Conservation (phyloP, 805 yeast genomes). For the Starmerella lactis-condensi region DNA sequence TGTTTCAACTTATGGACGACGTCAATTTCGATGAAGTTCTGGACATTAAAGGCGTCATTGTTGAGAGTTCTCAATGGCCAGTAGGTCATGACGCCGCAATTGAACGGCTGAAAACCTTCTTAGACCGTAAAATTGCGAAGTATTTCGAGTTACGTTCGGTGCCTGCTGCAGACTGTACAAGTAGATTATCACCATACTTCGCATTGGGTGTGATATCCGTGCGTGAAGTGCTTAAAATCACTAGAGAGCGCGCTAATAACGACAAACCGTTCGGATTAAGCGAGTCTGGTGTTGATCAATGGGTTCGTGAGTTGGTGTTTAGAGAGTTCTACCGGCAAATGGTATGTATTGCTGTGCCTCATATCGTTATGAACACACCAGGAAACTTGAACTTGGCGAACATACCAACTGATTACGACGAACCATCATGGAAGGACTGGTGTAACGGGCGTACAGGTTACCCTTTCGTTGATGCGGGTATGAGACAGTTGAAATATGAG, state of each 20-base stretch:
- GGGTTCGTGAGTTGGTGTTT: conserved; percentile 40
- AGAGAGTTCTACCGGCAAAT: conserved; percentile 37
- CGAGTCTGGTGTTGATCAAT: conserved; percentile 25
- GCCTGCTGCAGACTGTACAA: conserved; percentile 22
- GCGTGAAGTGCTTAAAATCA: conserved; percentile 16
- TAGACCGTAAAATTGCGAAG: conserved; percentile 16
- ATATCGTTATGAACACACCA: conserved; percentile 33
- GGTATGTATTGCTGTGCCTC: conserved; percentile 33
- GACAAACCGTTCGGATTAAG: conserved; percentile 16
- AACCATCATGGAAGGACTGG: conserved; percentile 31
- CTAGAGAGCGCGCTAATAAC: conserved; percentile 17
- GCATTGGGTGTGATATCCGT: conserved; percentile 31
- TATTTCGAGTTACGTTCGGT: conserved; percentile 24
- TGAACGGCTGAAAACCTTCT: conserved; percentile 9
- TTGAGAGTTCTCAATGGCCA: conserved; percentile 16
- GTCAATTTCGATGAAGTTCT: conserved; percentile 6
- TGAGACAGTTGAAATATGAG: conserved; percentile 34
- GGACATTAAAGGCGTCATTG: conserved; percentile 1
- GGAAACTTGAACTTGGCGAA: conserved; percentile 27
- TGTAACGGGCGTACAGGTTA: conserved; percentile 36
- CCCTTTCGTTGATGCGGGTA: conserved; percentile 41
- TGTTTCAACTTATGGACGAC: background rate
- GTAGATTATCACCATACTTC: conserved; percentile 31
- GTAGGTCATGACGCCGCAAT: conserved; percentile 25
- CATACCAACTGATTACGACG: conserved; percentile 29